Conservation (phyloP, 192 early-diverging fungal species). For the Backusella parvicylindrica region DNA sequence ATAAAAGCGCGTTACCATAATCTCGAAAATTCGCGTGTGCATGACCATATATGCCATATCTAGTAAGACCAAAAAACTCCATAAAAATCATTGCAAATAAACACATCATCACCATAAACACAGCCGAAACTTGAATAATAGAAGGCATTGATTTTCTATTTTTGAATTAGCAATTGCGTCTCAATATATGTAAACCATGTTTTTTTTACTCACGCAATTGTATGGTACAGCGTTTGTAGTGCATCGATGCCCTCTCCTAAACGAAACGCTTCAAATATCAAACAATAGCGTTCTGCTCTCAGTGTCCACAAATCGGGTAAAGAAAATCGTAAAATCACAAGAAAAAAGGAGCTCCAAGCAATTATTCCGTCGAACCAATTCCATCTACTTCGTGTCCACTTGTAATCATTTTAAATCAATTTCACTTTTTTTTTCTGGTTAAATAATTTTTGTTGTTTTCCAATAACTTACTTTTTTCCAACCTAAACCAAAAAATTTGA, state of each 20-base stretch:
- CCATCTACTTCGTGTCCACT: constrained; percentile 35
- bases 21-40: constrained; percentile 46
- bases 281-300: constrained; percentile 26
- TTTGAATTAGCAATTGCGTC: background rate
- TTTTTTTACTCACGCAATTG: constrained; percentile 30
- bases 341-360: constrained; percentile 14
- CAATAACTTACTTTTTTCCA: constrained; percentile 33
- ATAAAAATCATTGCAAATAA: constrained; percentile 53
- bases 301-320: constrained; percentile 27
- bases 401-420: background rate
- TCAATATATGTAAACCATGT: too few relatives aligned
- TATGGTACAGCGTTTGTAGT: constrained; percentile 28
- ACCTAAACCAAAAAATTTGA: constrained; percentile 45
- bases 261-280: constrained; percentile 28
- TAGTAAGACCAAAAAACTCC: constrained; percentile 55
- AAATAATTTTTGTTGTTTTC: too few relatives aligned
- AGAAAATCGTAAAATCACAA: constrained; percentile 22
- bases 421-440: background rate
- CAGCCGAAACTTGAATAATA: constrained; percentile 31
- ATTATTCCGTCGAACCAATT: constrained; percentile 28
- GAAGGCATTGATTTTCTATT: constrained; percentile 23
- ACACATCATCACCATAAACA: constrained; percentile 35
- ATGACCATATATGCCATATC: constrained; percentile 39
- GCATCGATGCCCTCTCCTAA: constrained; percentile 28
- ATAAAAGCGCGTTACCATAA: constrained; percentile 41